These are phyloP conservation scores for Lanmaoa pseudosensibilis DNA, from an alignment of 768 basidiomycete genomes.

Conservation along the genomic window DNA sequence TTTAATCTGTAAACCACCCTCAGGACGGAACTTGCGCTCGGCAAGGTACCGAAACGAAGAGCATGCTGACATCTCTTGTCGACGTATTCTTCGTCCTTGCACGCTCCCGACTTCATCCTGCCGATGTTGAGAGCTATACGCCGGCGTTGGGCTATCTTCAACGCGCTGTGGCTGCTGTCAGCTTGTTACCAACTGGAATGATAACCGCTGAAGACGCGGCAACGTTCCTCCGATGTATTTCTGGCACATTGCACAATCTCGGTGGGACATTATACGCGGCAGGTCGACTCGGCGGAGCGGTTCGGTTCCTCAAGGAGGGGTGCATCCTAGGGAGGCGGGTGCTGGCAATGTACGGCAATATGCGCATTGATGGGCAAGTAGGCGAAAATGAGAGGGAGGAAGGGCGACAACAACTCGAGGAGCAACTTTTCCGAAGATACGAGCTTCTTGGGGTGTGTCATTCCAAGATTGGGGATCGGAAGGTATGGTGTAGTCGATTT, in stretches of 20 bases:
- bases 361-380: conserved; percentile 4
- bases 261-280: conserved; percentile 72
- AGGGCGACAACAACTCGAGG: conserved; percentile 58
- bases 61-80: conserved; percentile 44
- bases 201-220: conserved; percentile 31
- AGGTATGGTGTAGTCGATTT: conserved; percentile 44
- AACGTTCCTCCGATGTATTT: conserved; percentile 67
- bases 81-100: conserved; percentile 60
- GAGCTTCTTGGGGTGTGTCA: conserved; percentile 81
- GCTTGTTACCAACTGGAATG: conserved; percentile 3
- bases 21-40: conserved; percentile 5
- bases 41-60: conserved; percentile 25
- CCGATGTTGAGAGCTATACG: conserved; percentile 48
- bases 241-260: conserved; percentile 69
- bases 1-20: background rate
- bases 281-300: conserved; percentile 57
- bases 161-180: conserved; percentile 37
- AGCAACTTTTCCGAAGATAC: conserved; percentile 70
- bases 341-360: conserved; percentile 31
- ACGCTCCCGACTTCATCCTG: conserved; percentile 40
- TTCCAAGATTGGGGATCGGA: conserved; percentile 73
- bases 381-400: conserved; percentile 35
- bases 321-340: conserved; percentile 56
- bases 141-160: conserved; percentile 47
- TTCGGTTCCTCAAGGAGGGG: conserved; percentile 64